phyloP scores from a whole-genome alignment of 495 filamentous ascomycete species.

The Rhypophila decipiens region DNA sequence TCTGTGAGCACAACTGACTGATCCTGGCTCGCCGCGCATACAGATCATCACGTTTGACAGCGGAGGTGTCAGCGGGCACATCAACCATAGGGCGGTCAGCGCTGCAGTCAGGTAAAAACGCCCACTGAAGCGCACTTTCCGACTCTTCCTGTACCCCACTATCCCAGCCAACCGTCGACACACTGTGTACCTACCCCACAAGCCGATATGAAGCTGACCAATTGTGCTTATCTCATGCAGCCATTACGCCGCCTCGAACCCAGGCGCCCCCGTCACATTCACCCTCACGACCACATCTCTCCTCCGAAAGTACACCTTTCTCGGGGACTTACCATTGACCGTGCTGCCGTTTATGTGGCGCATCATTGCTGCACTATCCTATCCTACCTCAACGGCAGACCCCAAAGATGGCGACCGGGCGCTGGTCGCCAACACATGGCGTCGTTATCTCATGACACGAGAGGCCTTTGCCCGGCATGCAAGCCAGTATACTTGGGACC shows the following conservation, averaged over 20 bases:
- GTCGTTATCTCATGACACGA: slow-evolving; percentile 28
- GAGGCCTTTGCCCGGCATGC: slow-evolving; percentile 29
- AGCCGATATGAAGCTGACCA: slow-evolving; percentile 5
- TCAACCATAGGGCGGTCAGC: slow-evolving; percentile 39
- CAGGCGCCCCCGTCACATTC: slow-evolving; percentile 27
- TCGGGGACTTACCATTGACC: slow-evolving; percentile 33
- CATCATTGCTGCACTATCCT: slow-evolving; percentile 29
- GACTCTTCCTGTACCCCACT: not conserved
- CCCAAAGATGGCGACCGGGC: slow-evolving; percentile 20
- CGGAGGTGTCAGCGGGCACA: slow-evolving; percentile 35
- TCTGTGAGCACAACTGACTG: not conserved
- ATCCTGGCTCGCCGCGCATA: not conserved
- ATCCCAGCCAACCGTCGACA: not conserved
- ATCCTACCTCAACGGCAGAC: slow-evolving; percentile 15
- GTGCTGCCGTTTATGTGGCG: slow-evolving; percentile 31
- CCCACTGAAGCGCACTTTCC: not conserved
- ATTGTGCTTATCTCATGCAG: slow-evolving; percentile 6
- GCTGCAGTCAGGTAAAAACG: slow-evolving; percentile 32
- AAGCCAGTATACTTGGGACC: slow-evolving; percentile 38
- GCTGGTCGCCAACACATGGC: slow-evolving; percentile 30
- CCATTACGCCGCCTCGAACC: slow-evolving; percentile 23
- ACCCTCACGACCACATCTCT: slow-evolving; percentile 30
- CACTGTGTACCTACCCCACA: not conserved
- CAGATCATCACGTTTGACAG: slow-evolving; percentile 40
- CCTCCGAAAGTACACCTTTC: slow-evolving; percentile 34